Evolutionary conservation across 306 rosid genomes (phyloP).

Genomic region (Gastrolobium bilobum): DNA sequence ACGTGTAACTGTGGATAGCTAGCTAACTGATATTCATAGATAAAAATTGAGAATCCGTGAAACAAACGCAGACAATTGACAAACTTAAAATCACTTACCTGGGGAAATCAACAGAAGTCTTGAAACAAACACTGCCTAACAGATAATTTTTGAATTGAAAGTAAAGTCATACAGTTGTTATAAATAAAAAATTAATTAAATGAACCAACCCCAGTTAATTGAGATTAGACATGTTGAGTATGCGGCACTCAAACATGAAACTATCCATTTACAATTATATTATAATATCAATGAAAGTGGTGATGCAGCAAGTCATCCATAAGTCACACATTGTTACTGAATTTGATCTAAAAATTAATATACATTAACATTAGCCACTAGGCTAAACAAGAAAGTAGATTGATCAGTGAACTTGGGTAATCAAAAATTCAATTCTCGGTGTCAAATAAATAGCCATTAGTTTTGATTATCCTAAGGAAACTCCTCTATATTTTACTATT

Average conservation of each 20-base stretch:
- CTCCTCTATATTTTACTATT: not conserved
- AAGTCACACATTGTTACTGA: not conserved
- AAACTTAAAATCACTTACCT: too few species aligned
- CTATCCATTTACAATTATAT: not conserved
- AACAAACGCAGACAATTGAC: too few species aligned
- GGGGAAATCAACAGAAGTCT: too few species aligned
- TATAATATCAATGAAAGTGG: not conserved
- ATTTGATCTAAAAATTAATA: not conserved
- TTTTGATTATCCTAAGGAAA: not conserved
- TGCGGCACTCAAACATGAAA: not conserved
- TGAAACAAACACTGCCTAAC: too few species aligned
- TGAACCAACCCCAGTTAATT: not conserved
- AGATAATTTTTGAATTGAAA: not conserved
- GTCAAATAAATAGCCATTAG: too few species aligned
- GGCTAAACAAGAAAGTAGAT: not conserved
- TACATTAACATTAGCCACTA: not conserved
- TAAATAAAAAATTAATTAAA: not conserved
- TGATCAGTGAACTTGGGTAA: too few species aligned
- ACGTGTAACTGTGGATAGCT: too few species aligned
- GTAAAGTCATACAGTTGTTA: not conserved
- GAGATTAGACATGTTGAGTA: not conserved
- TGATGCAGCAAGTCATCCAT: not conserved
- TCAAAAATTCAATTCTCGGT: not conserved
- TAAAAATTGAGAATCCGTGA: too few species aligned
- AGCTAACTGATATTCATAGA: too few species aligned